phyloP scores from a whole-genome alignment of 768 basidiomycete genomes.

The Pisolithus tinctorius region DNA sequence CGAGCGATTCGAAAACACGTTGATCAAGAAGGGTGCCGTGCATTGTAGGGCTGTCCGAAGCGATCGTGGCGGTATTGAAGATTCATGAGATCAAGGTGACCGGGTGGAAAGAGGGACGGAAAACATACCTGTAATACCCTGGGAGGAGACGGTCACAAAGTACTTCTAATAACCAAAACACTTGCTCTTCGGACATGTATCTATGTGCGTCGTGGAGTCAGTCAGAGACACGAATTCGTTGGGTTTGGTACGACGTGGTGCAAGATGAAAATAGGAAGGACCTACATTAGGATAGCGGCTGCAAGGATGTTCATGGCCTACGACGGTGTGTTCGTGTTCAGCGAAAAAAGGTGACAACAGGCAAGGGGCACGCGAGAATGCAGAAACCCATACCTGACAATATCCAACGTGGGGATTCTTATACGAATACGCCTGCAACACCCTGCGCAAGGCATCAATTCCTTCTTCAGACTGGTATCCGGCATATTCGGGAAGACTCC shows the following conservation, averaged over 20 bases:
- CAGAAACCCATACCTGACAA: slow-evolving; percentile 59
- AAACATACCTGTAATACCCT: slow-evolving; percentile 86
- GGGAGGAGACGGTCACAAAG: slow-evolving; percentile 92
- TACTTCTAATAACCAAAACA: slow-evolving; percentile 95
- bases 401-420: slow-evolving; percentile 93
- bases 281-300: slow-evolving; percentile 89
- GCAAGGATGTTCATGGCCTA: slow-evolving; percentile 97
- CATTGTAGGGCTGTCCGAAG: slow-evolving; percentile 76
- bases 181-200: slow-evolving; percentile 98
- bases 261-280: background rate
- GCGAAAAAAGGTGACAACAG: background rate
- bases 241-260: background rate
- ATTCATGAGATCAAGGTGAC: background rate
- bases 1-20: slow-evolving; percentile 92
- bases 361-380: background rate
- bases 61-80: slow-evolving; percentile 1
- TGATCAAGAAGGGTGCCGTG: slow-evolving; percentile 98
- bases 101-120: background rate
- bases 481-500: slow-evolving; percentile 93
- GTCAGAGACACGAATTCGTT: too few relatives aligned
- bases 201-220: slow-evolving; percentile 31
- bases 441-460: slow-evolving; percentile 76
- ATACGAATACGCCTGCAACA: slow-evolving; percentile 92
- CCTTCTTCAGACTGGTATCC: slow-evolving; percentile 92
- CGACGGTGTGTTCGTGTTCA: background rate